Conservation (phyloP, 148 eudicot genomes). For the Fagopyrum tataricum region DNA sequence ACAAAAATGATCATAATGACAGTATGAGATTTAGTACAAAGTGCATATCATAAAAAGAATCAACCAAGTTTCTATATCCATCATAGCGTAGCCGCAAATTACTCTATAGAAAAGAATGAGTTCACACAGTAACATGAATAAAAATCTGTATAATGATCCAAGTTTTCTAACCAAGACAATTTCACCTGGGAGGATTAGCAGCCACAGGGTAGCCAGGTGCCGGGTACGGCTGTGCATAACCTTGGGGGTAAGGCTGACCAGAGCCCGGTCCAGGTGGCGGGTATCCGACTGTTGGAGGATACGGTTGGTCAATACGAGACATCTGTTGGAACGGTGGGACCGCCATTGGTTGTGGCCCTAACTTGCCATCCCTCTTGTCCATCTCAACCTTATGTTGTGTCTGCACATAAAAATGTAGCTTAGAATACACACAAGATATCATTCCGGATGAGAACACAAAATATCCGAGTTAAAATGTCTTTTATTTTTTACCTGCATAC, state of each 20-base stretch:
- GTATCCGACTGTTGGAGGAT: slow-evolving; percentile 67
- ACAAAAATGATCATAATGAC: not conserved
- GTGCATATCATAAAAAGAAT: not conserved
- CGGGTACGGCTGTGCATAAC: slow-evolving; percentile 6
- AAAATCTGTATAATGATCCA: not conserved
- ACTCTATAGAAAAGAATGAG: not conserved
- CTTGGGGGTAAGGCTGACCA: slow-evolving; percentile 21
- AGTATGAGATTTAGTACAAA: not conserved
- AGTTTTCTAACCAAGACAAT: not conserved
- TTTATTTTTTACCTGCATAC: slow-evolving; percentile 97
- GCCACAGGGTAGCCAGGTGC: not conserved
- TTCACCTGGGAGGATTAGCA: not conserved
- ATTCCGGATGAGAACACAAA: not conserved
- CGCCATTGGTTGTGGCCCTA: slow-evolving; percentile 70
- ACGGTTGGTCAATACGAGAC: slow-evolving; percentile 80
- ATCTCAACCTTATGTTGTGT: slow-evolving; percentile 95
- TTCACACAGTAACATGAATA: not conserved
- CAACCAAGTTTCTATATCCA: not conserved
- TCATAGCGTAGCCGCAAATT: not conserved
- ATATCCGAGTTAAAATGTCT: not conserved
- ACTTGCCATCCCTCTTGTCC: slow-evolving; percentile 96
- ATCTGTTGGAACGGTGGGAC: slow-evolving; percentile 70
- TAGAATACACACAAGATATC: not conserved
- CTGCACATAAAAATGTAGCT: slow-evolving; percentile 24
- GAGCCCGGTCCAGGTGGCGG: slow-evolving; percentile 37